Evolutionary conservation across 2,329 filamentous ascomycete species (phyloP).

Genomic region (Akanthomyces muscarius): DNA sequence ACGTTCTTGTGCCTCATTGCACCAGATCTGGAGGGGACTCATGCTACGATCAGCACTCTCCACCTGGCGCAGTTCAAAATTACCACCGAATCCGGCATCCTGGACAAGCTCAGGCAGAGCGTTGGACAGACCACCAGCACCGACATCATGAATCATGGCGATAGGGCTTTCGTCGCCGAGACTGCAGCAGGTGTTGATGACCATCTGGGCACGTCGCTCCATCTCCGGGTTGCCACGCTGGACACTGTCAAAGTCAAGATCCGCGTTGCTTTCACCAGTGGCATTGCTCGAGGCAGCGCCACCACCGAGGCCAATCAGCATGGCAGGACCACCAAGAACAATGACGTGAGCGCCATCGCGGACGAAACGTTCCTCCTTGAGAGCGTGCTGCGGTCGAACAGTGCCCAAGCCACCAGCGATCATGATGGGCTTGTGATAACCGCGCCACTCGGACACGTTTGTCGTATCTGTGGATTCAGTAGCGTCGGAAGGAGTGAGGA

Average conservation of each 20-base stretch:
- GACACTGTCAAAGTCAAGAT: constrained; percentile 94
- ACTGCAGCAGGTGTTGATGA: constrained; percentile 89
- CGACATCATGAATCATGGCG: constrained; percentile 95
- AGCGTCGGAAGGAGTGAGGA: constrained; percentile 61
- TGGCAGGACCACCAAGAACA: constrained; percentile 90
- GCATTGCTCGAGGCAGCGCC: constrained; percentile 90
- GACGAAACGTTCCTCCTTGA: constrained; percentile 78
- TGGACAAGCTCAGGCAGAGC: constrained; percentile 87
- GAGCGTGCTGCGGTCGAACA: constrained; percentile 82
- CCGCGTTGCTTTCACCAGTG: constrained; percentile 82
- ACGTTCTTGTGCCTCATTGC: constrained; percentile 92
- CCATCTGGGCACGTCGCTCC: constrained; percentile 92
- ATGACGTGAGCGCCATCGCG: constrained; percentile 85
- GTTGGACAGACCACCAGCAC: constrained; percentile 73
- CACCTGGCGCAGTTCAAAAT: constrained; percentile 90
- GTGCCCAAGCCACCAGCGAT: constrained; percentile 94
- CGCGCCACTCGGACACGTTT: constrained; percentile 63
- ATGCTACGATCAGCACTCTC: constrained; percentile 87
- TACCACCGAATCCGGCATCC: constrained; percentile 85
- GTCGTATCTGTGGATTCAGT: constrained; percentile 40
- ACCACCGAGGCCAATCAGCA: constrained; percentile 94
- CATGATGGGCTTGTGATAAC: constrained; percentile 98
- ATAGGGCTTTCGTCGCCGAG: constrained; percentile 85
- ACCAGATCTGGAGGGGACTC: constrained; percentile 97
- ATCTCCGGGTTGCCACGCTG: constrained; percentile 97